Evolutionary conservation across 2,329 filamentous ascomycete species (phyloP), one percentile per base, ranked within the genome.

Genomic region (Lasiodiplodia citricola): DNA sequence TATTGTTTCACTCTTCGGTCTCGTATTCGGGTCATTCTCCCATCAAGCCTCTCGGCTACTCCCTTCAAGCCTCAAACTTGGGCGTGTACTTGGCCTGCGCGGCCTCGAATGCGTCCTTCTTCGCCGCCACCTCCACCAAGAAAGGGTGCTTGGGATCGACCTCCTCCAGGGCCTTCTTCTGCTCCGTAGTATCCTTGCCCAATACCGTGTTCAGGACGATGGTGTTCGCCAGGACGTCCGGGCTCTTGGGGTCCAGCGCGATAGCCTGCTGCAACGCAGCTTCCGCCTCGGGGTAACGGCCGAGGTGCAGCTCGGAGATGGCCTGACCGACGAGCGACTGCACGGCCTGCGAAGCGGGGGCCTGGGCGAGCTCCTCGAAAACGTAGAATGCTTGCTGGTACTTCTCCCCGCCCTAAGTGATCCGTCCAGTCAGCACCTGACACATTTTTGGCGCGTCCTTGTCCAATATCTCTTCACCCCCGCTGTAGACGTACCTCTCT

Each of bases 301-400:
- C 94, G 35, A 98, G 89, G 77, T 98, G 96, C 66, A 98, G 83
- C 80, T 99, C 95, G 28, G 93, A 91, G 31, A 98, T 89, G 31
- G 94, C 95, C 83, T 98, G 96, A 23, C 93, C 91, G 70, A 97
- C 89, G 67, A 97, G 87, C 21, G 89, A 91, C 73, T 90, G 86
- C 65, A 90, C 86, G 18, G 92, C 92, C 60, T 93, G 90, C 21
- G 92, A 94, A 38, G 92, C 90, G 2, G 94, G 91, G 35, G 92
- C 91, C 77, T 97, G 93, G 4, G 96, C 95, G 60, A 98, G 88
- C 81, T 99, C 96, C 82, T 98, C 95, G 76, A 93, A 98, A 70
- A 98, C 95, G 85, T 99, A 98, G 82, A 97, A 98, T 21, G 95
- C 91, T 77, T 96, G 92, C 77, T 98, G 96, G 82, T 98, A 98